Percentiles rank a stretch among this genome's conserved stretches.
Evolutionary conservation across 2,329 filamentous ascomycete species (phyloP).

Genomic region (Ophiocordyceps camponoti-rufipedis): DNA sequence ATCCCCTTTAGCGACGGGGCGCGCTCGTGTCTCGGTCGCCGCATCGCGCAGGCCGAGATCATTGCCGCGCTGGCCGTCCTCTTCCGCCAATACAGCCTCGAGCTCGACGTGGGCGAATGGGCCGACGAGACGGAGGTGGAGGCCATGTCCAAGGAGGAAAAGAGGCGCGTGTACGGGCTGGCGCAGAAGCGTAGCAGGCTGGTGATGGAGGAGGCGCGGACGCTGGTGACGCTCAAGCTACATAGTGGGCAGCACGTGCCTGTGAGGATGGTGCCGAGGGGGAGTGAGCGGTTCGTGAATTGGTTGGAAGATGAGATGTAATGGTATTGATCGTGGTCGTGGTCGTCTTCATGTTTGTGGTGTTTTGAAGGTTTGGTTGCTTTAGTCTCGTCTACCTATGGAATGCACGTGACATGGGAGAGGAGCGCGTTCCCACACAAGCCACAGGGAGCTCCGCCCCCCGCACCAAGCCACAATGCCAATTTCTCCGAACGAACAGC

Average conservation of each 20-base stretch:
- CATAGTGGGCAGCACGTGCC: conserved; percentile 40
- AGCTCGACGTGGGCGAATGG: conserved; percentile 49
- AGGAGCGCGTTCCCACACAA: too few relatives aligned
- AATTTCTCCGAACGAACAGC: too few relatives aligned
- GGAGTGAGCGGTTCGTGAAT: conserved; percentile 47
- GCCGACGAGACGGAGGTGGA: conserved; percentile 29
- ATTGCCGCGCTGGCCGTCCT: conserved; percentile 34
- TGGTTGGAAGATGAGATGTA: conserved; percentile 8
- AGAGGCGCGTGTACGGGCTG: conserved; percentile 32
- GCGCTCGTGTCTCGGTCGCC: conserved; percentile 36
- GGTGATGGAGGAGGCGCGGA: conserved; percentile 34
- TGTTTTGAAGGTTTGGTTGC: neutral
- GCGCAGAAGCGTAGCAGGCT: conserved; percentile 36
- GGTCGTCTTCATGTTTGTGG: neutral
- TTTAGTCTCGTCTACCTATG: neutral
- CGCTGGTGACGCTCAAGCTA: conserved; percentile 57
- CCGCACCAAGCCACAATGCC: too few relatives aligned
- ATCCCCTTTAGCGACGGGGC: conserved; percentile 42
- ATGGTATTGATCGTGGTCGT: too few relatives aligned
- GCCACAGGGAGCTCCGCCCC: too few relatives aligned
- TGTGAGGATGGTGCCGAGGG: conserved; percentile 49
- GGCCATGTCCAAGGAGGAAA: conserved; percentile 4
- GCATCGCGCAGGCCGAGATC: conserved; percentile 42
- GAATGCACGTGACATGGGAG: too few relatives aligned
- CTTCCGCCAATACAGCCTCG: conserved; percentile 44